phyloP scores from a whole-genome alignment of 2,329 filamentous ascomycete genomes.

The Stagonosporopsis vannaccii region DNA sequence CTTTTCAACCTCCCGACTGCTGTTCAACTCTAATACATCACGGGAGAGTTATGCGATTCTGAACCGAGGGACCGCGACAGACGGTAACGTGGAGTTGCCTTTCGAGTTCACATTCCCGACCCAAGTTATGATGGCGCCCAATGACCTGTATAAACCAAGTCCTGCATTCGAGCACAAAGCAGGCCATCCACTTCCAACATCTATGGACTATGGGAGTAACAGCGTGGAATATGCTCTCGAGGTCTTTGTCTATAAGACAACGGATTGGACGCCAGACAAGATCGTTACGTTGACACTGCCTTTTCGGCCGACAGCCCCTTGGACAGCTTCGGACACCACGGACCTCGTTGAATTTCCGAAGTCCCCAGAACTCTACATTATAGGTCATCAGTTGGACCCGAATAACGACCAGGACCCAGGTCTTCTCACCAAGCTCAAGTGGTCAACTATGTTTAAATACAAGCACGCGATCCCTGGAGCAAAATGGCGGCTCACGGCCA shows the following conservation, averaged over 20 bases:
- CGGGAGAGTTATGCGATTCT: background rate
- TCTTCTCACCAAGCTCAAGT: conserved; percentile 4
- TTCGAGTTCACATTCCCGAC: background rate
- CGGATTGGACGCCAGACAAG: background rate
- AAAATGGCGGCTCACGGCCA: background rate
- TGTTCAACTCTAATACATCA: background rate
- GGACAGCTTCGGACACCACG: background rate
- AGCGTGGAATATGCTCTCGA: background rate
- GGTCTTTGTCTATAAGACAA: background rate
- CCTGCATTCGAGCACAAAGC: conserved; percentile 4
- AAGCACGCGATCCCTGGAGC: background rate
- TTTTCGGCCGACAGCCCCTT: background rate
- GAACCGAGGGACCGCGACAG: background rate
- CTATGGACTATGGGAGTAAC: background rate
- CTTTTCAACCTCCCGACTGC: background rate
- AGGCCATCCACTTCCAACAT: background rate
- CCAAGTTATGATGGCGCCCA: background rate
- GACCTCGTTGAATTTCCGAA: background rate
- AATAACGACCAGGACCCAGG: background rate
- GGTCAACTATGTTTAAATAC: background rate
- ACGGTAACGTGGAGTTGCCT: background rate
- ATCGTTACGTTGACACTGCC: background rate
- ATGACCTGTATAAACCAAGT: background rate
- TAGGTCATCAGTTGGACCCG: background rate
- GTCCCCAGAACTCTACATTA: background rate